Evolutionary conservation across 2,329 filamentous ascomycete species (phyloP).

Genomic region (Pseudofabraea citricarpa): DNA sequence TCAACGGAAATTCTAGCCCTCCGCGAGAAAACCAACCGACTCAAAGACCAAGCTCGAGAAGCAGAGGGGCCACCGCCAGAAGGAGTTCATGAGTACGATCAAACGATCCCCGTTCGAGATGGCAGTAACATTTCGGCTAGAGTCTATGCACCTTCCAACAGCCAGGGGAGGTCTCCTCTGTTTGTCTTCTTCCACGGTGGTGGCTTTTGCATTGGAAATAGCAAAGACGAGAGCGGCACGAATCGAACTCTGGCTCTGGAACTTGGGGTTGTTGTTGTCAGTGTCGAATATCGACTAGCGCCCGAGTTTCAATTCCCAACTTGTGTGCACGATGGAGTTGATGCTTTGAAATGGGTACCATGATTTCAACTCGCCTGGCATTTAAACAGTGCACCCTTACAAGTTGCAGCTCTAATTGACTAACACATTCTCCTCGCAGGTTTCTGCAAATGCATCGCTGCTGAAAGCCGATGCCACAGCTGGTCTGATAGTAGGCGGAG

Average conservation of each 20-base stretch:
- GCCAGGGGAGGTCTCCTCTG: conserved; percentile 9
- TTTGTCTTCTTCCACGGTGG: conserved; percentile 28
- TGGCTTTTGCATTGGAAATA: conserved; percentile 25
- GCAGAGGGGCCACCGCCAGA: too few species aligned
- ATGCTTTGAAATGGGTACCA: conserved; percentile 35
- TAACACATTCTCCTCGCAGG: not conserved
- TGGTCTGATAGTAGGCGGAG: conserved; percentile 42
- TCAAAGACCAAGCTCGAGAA: too few species aligned
- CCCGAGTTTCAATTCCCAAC: conserved; percentile 39
- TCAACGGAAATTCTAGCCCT: too few species aligned
- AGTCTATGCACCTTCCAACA: not conserved
- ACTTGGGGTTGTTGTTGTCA: conserved; percentile 32
- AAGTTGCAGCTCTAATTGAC: not conserved
- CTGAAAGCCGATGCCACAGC: conserved; percentile 33
- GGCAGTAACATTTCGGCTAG: not conserved
- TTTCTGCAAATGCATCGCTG: conserved; percentile 30
- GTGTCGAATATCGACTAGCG: conserved; percentile 35
- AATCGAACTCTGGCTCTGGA: conserved; percentile 22
- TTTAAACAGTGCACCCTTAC: not conserved
- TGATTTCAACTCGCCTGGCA: too few species aligned
- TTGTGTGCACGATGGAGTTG: conserved; percentile 36
- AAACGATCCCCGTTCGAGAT: not conserved
- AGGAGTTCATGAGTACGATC: too few species aligned
- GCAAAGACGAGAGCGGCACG: conserved; percentile 25
- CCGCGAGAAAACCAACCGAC: too few species aligned